Evolutionary conservation across 352 stramenopile genomes (phyloP), one percentile per base, ranked within the genome.

Genomic region (Phytophthora litchii): DNA sequence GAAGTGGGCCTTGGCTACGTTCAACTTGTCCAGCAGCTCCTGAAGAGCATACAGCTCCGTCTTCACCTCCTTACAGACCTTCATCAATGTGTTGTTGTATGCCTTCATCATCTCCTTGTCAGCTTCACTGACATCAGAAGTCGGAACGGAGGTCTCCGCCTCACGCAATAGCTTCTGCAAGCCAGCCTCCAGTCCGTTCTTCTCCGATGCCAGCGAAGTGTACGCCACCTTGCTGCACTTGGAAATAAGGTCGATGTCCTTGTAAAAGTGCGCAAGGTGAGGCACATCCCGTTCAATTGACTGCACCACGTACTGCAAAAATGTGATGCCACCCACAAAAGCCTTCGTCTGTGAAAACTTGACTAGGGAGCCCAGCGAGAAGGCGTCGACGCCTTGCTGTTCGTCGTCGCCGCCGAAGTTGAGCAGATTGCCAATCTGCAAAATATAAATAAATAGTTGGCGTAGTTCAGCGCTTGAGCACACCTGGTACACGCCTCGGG

Each of bases 291-390:
- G 76, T 56, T 95, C 86, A 42, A 93, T 89, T 19, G 79, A 90
- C 60, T 95, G 82, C 17, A 95, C 83, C n/a, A 95, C 71, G 51
- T 92, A 95, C 40, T 95, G 86, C 46, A 93, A 68, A 52, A 95
- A 88, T 11, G 86, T 93, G 38, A 86, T 86, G 5, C 83, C 80
- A 9, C 86, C 86, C 10, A 89, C 78, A 43, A 95, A 95, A 19
- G 83, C 86, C 63, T 93, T 95, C 0, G 86, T 95, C 66, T 95
- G 86, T 11, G 86, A 95, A 35, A 95, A 73, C 64, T 93, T 95
- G 32, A 92, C 80, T 38, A 95, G 64, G 10, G 86, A 95, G 13
- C 70, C 72, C 16, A 95, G 66, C 23, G 83, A 90, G 35, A 95
- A 95, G 9, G 82, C 83, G 16, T 75, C 74, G 3, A 88, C 74